phyloP scores from a whole-genome alignment of 2,329 filamentous ascomycete species.

The Calonectria honghensis region DNA sequence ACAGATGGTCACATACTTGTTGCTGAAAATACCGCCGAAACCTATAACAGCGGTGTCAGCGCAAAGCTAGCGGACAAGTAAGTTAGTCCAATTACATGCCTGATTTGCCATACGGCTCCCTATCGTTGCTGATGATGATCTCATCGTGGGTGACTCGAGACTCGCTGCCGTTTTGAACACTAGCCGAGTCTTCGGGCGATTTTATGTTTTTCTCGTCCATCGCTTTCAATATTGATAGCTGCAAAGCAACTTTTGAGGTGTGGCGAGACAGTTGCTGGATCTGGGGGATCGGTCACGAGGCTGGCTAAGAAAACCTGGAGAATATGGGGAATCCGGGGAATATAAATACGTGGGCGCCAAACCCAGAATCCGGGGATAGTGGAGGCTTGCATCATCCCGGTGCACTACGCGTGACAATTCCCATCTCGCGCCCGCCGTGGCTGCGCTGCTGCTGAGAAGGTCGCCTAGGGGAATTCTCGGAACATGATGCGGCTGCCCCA shows the following conservation, averaged over 20 bases:
- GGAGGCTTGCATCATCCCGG: slow-evolving; percentile 6
- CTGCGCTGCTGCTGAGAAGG: neutral
- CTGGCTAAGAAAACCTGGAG: slow-evolving; percentile 28
- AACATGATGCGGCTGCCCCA: neutral
- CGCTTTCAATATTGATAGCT: neutral
- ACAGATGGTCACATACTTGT: slow-evolving; percentile 38
- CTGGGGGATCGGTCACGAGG: slow-evolving; percentile 21
- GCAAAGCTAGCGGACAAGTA: neutral
- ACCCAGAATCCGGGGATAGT: slow-evolving; percentile 11
- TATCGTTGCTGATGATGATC: slow-evolving; percentile 16
- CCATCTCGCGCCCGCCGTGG: neutral
- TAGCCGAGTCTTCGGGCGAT: slow-evolving; percentile 10
- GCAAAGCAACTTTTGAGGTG: neutral
- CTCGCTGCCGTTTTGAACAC: slow-evolving; percentile 8
- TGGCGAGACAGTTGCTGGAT: neutral
- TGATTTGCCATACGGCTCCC: slow-evolving; percentile 35
- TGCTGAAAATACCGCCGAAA: slow-evolving; percentile 35
- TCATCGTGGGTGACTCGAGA: neutral
- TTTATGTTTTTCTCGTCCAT: slow-evolving; percentile 31
- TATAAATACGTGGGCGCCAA: neutral
- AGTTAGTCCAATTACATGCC: neutral
- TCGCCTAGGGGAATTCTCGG: neutral
- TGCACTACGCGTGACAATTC: neutral
- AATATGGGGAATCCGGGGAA: slow-evolving; percentile 15
- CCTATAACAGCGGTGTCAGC: neutral